Base-by-base conservation (phyloP, 306 rosid genomes). In the Acacia melanoxylon region DNA sequence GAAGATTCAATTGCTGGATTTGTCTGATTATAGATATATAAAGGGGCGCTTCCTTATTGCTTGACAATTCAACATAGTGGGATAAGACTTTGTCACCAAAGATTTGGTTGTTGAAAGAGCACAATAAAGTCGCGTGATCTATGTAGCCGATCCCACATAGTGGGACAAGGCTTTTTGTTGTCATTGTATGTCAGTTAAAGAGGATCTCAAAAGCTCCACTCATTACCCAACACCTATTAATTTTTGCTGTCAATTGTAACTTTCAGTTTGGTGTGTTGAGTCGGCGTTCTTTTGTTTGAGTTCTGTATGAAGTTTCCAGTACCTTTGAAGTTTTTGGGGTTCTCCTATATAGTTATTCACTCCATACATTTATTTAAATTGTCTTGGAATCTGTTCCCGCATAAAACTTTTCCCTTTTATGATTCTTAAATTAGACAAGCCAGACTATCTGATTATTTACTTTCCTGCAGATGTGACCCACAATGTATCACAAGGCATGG, bases 401-500 rank as follows among this genome's bases (percentile, higher is more conserved):
- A 40, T 52, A 44, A 75, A 82, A 3, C 20, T 44, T 83, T 56
- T 31, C 44, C 67, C 73, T 24, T 74, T 61, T 14, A 6, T 41
- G 62, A 46, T 49, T 58, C 68, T 33, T 33, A 73, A 62, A 51
- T 33, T 49, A 25, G 45, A 29, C 67, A 49, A 62, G 76, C 49
- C 58, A 66, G 84, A 84, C 83, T 48, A 63, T 78, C 79, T 87
- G 74, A 56, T 66, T 75, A 66, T 71, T n/a, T 68, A 58, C 49
- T 80, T 54, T 84, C 72, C 75, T 78, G 88, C 91, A 91, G 97
- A 87, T 79, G 84, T 63, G 89, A 82, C 80, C 69, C 93, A 76
- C 71, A 81, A 88, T 83, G 85, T 46, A 42, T 87, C 96, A 25
- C 89, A 78, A 70, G 88, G 89, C 74, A 84, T 83, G 73, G 68